Percentiles rank a stretch among this genome's conserved stretches.
phyloP scores from a whole-genome alignment of 2,329 filamentous ascomycete genomes.

The Nemania bipapillata region DNA sequence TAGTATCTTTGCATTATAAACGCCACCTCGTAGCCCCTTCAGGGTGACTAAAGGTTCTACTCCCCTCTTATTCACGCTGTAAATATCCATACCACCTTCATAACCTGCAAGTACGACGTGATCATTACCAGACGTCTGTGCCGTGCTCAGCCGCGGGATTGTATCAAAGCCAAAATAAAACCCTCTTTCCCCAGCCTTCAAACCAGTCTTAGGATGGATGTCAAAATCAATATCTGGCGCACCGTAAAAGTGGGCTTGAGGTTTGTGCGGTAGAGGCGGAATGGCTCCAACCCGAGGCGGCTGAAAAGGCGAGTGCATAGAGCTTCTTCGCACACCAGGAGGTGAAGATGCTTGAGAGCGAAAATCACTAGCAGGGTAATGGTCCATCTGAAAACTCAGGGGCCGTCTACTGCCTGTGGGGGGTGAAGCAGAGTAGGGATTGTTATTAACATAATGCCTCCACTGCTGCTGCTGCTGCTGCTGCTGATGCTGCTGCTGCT shows the following conservation, averaged over 20 bases:
- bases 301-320: conserved; percentile 63
- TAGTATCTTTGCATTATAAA: conserved; percentile 84
- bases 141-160: conserved; percentile 61
- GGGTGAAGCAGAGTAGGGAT: conserved; percentile 50
- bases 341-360: conserved; percentile 56
- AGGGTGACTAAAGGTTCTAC: conserved; percentile 76
- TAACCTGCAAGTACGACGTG: conserved; percentile 80
- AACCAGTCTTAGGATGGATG: conserved; percentile 60
- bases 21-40: conserved; percentile 80
- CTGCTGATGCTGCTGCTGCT: conserved; percentile 52
- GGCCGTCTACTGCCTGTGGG: conserved; percentile 52
- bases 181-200: conserved; percentile 73
- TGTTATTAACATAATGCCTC: conserved; percentile 46
- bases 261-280: conserved; percentile 70
- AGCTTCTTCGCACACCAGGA: conserved; percentile 55
- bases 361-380: conserved; percentile 54
- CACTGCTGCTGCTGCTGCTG: conserved; percentile 44
- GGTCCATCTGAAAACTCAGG: conserved; percentile 57
- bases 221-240: conserved; percentile 76
- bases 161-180: conserved; percentile 86
- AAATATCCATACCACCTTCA: conserved; percentile 81
- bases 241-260: conserved; percentile 74
- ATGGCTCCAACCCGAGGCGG: conserved; percentile 55
- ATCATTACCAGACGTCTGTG: conserved; percentile 59
- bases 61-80: conserved; percentile 76